These are phyloP conservation scores for Penicillium cinerascens DNA, from an alignment of 495 filamentous ascomycete genomes.

Conservation along the genomic window DNA sequence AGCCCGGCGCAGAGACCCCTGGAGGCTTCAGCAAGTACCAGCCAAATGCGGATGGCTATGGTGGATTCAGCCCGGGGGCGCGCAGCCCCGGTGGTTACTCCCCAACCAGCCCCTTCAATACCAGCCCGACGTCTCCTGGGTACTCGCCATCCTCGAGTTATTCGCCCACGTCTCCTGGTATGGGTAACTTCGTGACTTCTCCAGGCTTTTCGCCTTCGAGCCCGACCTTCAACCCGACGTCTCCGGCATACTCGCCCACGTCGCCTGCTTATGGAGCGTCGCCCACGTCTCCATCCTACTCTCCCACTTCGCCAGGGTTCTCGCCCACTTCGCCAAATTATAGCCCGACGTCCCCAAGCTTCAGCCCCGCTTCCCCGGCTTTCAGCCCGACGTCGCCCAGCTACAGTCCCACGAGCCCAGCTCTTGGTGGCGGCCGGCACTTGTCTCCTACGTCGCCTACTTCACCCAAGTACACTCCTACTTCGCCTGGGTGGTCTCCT, in stretches of 20 bases:
- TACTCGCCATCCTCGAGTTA: constrained; percentile 74
- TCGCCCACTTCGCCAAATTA: constrained; percentile 69
- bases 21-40: constrained; percentile 69
- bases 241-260: constrained; percentile 80
- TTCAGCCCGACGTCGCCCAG: constrained; percentile 59
- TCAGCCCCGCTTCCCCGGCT: constrained; percentile 57
- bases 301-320: constrained; percentile 80
- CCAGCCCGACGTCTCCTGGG: constrained; percentile 71
- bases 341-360: constrained; percentile 60
- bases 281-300: constrained; percentile 70
- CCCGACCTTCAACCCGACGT: constrained; percentile 68
- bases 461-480: constrained; percentile 72
- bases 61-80: constrained; percentile 62
- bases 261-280: constrained; percentile 67
- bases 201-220: constrained; percentile 63
- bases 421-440: constrained; percentile 45
- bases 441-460: constrained; percentile 66
- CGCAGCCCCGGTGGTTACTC: constrained; percentile 67
- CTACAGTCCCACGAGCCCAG: constrained; percentile 67
- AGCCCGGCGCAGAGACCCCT: constrained; percentile 68
- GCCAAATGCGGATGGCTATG: constrained; percentile 42
- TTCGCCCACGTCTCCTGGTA: constrained; percentile 61
- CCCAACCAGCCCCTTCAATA: constrained; percentile 74
- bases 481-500: constrained; percentile 66
- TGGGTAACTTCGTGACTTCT: constrained; percentile 51